Conservation (phyloP, 225 moss, liverwort and hornwort genomes). For the Pseudisothecium myosuroides region DNA sequence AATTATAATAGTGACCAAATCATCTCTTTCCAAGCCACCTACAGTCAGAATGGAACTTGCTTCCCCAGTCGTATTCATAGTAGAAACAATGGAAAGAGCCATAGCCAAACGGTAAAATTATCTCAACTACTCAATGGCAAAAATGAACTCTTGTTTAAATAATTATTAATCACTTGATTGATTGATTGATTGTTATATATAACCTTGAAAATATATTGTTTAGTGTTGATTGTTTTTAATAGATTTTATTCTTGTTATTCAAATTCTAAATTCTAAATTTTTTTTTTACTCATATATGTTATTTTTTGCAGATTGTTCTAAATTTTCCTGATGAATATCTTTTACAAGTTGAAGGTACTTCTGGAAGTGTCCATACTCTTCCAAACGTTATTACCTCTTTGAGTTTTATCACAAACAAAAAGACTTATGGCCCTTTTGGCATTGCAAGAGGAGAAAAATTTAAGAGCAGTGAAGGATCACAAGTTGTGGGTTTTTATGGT, state of each 20-base stretch:
- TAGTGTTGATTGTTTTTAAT: too few relatives aligned
- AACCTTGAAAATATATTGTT: background rate
- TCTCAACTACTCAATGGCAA: background rate
- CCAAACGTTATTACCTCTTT: background rate
- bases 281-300: background rate
- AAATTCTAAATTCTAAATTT: background rate
- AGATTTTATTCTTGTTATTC: background rate
- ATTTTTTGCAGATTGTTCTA: background rate
- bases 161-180: background rate
- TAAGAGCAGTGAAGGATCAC: background rate
- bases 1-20: too few relatives aligned
- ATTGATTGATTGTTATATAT: background rate
- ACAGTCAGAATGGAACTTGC: too few relatives aligned
- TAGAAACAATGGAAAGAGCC: background rate
- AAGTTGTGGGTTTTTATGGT: background rate
- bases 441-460: background rate
- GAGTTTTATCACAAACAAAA: background rate
- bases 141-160: background rate
- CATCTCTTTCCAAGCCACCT: too few relatives aligned
- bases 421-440: background rate
- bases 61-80: background rate
- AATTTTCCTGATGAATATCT: background rate
- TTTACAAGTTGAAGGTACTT: background rate
- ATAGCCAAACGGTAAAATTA: background rate
- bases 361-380: background rate